Evolutionary conservation across 169 alveolate species (phyloP).

Genomic region (Cytauxzoon felis): DNA sequence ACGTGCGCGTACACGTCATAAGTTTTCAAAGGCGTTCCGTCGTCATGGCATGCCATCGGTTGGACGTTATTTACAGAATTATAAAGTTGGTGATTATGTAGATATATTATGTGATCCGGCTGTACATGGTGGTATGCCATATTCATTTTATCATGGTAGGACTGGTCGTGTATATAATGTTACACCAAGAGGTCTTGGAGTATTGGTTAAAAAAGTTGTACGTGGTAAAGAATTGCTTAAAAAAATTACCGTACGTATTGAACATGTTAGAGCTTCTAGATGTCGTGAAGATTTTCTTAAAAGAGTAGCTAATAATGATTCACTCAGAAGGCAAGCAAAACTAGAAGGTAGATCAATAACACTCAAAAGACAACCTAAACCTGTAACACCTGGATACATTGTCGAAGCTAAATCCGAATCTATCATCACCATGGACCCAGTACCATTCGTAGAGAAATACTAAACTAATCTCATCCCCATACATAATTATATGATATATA

Average conservation of each 20-base stretch:
- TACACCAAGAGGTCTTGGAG: conserved; percentile 94
- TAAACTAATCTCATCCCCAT: too few species aligned
- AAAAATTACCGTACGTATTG: conserved; percentile 95
- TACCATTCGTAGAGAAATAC: conserved; percentile 74
- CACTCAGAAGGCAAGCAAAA: conserved; percentile 88
- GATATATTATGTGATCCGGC: conserved; percentile 96
- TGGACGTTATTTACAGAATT: conserved; percentile 86
- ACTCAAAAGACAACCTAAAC: conserved; percentile 69
- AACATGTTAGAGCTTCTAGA: conserved; percentile 93
- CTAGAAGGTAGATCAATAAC: conserved; percentile 72
- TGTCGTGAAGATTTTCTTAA: conserved; percentile 94
- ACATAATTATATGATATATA: too few species aligned
- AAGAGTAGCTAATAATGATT: conserved; percentile 89
- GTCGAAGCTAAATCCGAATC: conserved; percentile 70
- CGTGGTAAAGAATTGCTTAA: conserved; percentile 93
- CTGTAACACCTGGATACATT: conserved; percentile 72
- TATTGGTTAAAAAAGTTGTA: conserved; percentile 94
- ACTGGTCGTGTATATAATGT: conserved; percentile 98
- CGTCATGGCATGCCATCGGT: conserved; percentile 93
- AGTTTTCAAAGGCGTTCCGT: conserved; percentile 94
- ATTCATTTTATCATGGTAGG: conserved; percentile 96
- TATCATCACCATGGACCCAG: conserved; percentile 70
- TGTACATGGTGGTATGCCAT: conserved; percentile 98
- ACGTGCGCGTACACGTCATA: conserved; percentile 97
- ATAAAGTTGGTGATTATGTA: conserved; percentile 95